Percentiles rank a stretch among this genome's conserved stretches.
Conservation (phyloP, 495 filamentous ascomycete genomes). For the Neurospora tetrasperma region DNA sequence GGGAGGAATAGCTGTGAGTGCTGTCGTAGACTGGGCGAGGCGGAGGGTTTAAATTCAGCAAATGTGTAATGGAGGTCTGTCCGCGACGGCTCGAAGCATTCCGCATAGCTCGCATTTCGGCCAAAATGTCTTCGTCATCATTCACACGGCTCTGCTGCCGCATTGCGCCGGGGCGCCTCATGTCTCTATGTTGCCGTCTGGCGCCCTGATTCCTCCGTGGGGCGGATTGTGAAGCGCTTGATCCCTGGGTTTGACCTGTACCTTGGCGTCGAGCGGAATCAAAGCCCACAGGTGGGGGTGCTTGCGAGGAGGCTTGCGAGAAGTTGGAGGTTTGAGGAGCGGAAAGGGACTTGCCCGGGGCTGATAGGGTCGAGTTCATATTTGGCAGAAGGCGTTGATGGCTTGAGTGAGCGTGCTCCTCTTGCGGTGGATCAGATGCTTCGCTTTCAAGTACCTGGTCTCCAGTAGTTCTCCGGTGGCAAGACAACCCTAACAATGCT, state of each 20-base stretch:
- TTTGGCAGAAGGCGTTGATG: constrained; percentile 13
- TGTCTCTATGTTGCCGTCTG: constrained; percentile 62
- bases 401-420: constrained; percentile 6
- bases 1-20: constrained; percentile 40
- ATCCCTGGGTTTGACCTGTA: constrained; percentile 44
- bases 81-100: constrained; percentile 78
- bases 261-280: constrained; percentile 54
- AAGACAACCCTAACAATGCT: background rate
- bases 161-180: constrained; percentile 32
- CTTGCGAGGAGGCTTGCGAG: constrained; percentile 14
- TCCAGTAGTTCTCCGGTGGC: background rate
- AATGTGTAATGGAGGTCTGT: constrained; percentile 91
- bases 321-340: constrained; percentile 16
- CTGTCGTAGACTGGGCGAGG: constrained; percentile 56
- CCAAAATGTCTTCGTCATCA: constrained; percentile 67
- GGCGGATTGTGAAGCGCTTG: constrained; percentile 41
- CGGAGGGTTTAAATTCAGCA: constrained; percentile 84
- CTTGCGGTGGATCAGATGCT: background rate
- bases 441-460: background rate
- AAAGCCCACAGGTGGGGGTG: constrained; percentile 29
- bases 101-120: constrained; percentile 74
- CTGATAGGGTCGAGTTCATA: constrained; percentile 38
- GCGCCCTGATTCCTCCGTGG: constrained; percentile 63
- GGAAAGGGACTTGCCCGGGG: constrained; percentile 34
- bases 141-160: constrained; percentile 14